Evolutionary conservation across 306 rosid species (phyloP).

Genomic region (Vachellia collinsii): DNA sequence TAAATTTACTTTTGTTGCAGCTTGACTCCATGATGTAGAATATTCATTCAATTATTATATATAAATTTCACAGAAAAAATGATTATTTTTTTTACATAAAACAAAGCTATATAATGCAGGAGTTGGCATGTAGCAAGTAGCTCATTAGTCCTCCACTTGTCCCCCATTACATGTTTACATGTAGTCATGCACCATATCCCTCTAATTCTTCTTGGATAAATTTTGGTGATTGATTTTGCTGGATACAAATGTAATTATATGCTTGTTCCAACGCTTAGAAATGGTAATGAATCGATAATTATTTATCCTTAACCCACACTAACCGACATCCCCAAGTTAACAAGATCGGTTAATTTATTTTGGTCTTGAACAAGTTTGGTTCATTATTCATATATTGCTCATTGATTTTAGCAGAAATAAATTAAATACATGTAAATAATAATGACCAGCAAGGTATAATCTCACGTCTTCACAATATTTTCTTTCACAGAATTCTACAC

Average conservation of each 20-base stretch:
- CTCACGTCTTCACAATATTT: neutral
- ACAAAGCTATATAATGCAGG: neutral
- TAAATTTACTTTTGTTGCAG: neutral
- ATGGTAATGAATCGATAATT: neutral
- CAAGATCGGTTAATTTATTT: slow-evolving; percentile 1
- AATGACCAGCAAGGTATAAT: slow-evolving; percentile 5
- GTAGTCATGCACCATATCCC: neutral
- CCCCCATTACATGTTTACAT: neutral
- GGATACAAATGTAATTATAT: neutral
- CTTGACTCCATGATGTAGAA: neutral
- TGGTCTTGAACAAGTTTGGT: neutral
- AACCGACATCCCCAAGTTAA: neutral
- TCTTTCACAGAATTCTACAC: slow-evolving; percentile 19
- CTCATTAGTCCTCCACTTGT: neutral
- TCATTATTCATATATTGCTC: slow-evolving; percentile 9
- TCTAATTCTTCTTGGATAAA: neutral
- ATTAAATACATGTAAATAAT: slow-evolving; percentile 16
- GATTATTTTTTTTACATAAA: neutral
- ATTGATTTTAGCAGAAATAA: slow-evolving; percentile 25
- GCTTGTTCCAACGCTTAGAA: neutral
- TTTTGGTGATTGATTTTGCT: neutral
- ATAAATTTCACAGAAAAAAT: neutral
- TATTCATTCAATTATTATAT: neutral
- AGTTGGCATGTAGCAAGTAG: neutral
- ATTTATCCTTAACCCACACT: neutral